Evolutionary conservation across 495 filamentous ascomycete species (phyloP), one percentile per base, ranked within the genome.

Genomic region (Xylaria nigripes): DNA sequence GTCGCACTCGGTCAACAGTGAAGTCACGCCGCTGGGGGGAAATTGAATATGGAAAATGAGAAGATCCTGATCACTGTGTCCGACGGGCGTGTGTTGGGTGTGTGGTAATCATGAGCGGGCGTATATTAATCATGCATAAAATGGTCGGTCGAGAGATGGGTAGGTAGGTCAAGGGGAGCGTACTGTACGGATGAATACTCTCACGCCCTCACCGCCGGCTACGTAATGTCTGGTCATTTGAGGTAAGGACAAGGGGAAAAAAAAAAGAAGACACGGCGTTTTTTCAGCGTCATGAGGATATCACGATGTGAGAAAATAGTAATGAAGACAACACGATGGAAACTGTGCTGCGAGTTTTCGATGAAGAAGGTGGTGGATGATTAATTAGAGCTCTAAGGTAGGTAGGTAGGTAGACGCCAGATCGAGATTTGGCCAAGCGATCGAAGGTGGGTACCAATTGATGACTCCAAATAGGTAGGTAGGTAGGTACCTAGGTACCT

Each of bases 391-490:
- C 15, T 29, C 43, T 23, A 7, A 21, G 30, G 36, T 19, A 18
- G 42, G 38, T 27, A 29, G 25, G 30, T 12, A 40, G 2, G 40
- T 16, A 16, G 25, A 23, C 15, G 47, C 24, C 19, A 50, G 54
- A 56, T 56, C 54, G 54, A 47, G 54, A 51, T 51, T 56, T 57
- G 54, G 16, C 54, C 23, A 51, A 41, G 42, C 41, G 54, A 57
- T 57, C 54, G 54, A 57, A 42, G 7, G 29, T 43, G 42, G 16
- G 10, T 15, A 36, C 32, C 27, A 10, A 5, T 4, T 5, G 15
- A 43, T 30, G 27, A 36, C 32, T 13, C 32, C 32, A 36, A 36
- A 36, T n/a, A n/a, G n/a, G n/a, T n/a, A n/a, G n/a, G n/a, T n/a
- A n/a, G n/a, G 25, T 9, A 29, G 9, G 4, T 29, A 4, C 27